Evolutionary conservation across 1,139 yeast genomes (phyloP), one percentile per base, ranked within the genome.

Genomic region (Saccharomyces hybrid): DNA sequence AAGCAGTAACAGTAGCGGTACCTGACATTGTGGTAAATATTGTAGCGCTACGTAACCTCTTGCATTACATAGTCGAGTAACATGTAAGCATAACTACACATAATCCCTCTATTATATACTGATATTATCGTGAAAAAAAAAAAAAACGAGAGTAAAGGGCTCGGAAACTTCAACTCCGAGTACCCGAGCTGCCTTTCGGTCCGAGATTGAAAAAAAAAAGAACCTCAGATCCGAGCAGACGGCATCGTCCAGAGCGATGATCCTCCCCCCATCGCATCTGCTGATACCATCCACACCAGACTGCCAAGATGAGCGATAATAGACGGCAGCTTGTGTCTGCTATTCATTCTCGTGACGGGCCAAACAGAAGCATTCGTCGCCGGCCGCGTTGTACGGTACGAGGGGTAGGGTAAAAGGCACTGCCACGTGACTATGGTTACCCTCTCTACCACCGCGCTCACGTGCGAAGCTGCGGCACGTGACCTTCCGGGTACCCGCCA

Each of bases 1-100:
- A 60, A 11, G 68, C 60, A 31, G 61, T 56, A 38, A 53, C 50
- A 9, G 55, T 48, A 47, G 46, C 25, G 44, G 44, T 3, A 38
- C 44, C 11, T 38, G 44, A 16, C 44, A 38, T 38, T 38, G 4
- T 38, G 11, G 44, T 13, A 38, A 19, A 38, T 4, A 38, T 5
- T 38, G 44, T 3, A 2, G 5, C 3, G 4, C 6, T 3, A 3
- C 11, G 6, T 19, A 38, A 14, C 11, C 44, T 38, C 2, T 38
- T 38, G 0, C 25, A 38, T 19, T 19, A 19, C 23, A 19, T 19
- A 19, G 23, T 19, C 19, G 19, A 19, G 2, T 2, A 19, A 19
- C 19, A 19, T 19, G 19, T 19, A 19, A 19, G 19, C 19, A 19
- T 19, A 19, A 19, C 2, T 5, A 38, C n/a, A 38, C 5, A 19